Percentiles rank a stretch among this genome's conserved stretches.
Conservation (phyloP, 352 stramenopile genomes). For the Phytophthora uliginosa region DNA sequence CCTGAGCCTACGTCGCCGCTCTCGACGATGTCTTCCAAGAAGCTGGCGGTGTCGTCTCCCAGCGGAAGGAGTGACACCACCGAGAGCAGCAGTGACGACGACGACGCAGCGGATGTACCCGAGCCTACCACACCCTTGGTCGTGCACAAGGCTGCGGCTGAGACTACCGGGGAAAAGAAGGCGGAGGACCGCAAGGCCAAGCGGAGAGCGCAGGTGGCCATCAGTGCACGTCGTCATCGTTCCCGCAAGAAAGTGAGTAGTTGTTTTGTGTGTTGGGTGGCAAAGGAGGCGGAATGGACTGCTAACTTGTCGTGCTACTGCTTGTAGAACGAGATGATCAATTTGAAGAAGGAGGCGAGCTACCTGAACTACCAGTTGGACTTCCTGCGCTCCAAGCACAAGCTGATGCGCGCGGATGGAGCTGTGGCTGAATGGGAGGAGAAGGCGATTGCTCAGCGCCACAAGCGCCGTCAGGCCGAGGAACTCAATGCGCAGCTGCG, state of each 20-base stretch:
- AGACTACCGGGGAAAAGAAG: conserved; percentile 23
- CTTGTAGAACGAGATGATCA: conserved; percentile 51
- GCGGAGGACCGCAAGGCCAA: conserved; percentile 54
- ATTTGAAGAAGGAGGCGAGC: conserved; percentile 55
- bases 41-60: conserved; percentile 24
- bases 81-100: conserved; percentile 33
- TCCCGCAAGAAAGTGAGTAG: conserved; percentile 59
- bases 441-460: conserved; percentile 62
- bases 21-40: conserved; percentile 26
- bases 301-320: conserved; percentile 5
- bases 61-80: conserved; percentile 30
- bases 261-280: not conserved
- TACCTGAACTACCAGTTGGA: conserved; percentile 59
- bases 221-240: conserved; percentile 58
- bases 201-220: conserved; percentile 57
- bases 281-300: not conserved
- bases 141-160: not conserved
- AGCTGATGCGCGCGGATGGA: conserved; percentile 52
- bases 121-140: not conserved
- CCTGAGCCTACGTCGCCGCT: conserved; percentile 28
- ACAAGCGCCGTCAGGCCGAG: conserved; percentile 68
- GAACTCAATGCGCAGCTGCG: conserved; percentile 62
- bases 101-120: not conserved
- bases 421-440: conserved; percentile 68
- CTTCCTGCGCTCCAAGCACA: conserved; percentile 62